These are phyloP conservation scores for Phoma sp. DNA, from an alignment of 2,329 filamentous ascomycete species.

Conservation along the genomic window DNA sequence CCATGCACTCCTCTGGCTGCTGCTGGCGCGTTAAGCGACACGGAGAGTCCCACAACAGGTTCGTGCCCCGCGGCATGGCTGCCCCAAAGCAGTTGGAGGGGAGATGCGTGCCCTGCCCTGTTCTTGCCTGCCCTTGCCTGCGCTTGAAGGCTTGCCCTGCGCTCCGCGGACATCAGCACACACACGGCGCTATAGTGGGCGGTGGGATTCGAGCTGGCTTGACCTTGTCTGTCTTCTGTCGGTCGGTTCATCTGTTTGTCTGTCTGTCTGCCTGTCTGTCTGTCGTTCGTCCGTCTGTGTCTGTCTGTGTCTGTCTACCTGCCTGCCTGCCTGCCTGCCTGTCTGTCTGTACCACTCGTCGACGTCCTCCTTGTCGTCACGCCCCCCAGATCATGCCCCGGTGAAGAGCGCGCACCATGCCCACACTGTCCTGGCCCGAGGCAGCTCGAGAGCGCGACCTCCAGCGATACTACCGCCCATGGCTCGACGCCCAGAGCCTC, in stretches of 20 bases:
- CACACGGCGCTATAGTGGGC: conserved; percentile 7
- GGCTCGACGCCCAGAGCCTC: conserved; percentile 45
- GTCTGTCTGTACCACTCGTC: too few relatives aligned
- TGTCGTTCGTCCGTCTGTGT: too few relatives aligned
- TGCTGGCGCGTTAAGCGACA: conserved; percentile 11
- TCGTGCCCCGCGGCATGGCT: conserved; percentile 5
- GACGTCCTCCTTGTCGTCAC: too few relatives aligned
- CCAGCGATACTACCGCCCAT: conserved; percentile 45
- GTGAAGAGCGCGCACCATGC: conserved; percentile 24
- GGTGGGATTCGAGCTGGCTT: background rate
- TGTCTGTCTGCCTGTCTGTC: too few relatives aligned
- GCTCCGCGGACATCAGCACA: conserved; percentile 14
- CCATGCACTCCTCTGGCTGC: conserved; percentile 4
- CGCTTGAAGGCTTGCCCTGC: background rate
- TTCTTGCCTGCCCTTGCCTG: too few relatives aligned
- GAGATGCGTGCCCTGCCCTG: too few relatives aligned
- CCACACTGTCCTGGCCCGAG: conserved; percentile 25
- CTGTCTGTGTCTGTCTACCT: too few relatives aligned
- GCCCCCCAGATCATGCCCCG: conserved; percentile 15
- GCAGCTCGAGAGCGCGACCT: conserved; percentile 38
- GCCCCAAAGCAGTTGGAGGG: too few relatives aligned
- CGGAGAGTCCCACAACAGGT: conserved; percentile 7
- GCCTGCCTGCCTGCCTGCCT: too few relatives aligned
- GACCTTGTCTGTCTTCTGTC: conserved; percentile 4
- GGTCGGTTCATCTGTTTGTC: background rate